Base-by-base conservation (phyloP, 176 grass and related monocot genomes). In the Thinopyrum elongatum region DNA sequence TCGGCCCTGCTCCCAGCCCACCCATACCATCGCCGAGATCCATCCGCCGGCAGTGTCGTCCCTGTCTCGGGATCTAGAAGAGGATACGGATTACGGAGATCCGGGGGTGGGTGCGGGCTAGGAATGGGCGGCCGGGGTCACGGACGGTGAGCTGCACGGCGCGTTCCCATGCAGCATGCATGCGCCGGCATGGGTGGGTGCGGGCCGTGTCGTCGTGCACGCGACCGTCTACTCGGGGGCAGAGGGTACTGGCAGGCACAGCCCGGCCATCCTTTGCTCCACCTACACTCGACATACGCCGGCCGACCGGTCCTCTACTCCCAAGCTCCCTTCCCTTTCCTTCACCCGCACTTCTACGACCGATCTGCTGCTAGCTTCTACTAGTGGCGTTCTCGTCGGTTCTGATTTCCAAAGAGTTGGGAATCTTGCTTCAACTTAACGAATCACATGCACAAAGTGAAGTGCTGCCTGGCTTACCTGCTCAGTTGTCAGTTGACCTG, bases 251-350 rank as follows among this genome's bases (percentile, higher is more conserved):
- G 14, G 33, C 31, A n/a, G 31, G 29, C 73, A 28, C 53, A 19
- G 51, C 41, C 1, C 41, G 12, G 69, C 41, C 85, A 82, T 76
- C 29, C 85, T 75, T 57, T 57, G 59, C 85, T 74, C 29, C 68
- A 49, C 55, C 25, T 3, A 65, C 61, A 4, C 31, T 85, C 46
- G 14, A 28, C 61, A 30, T 61, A 17, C 30, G 19, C 51, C 17
- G 49, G 49, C 49, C 49, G 16, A 6, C 51, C 15, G 44, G 44
- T 13, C 46, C 17, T 23, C 21, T 3, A 17, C 23, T 19, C 30
- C 29, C 21, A 36, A 13, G 46, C 6, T 19, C 16, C 34, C 28
- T 35, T 39, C 16, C 65, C 65, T 2, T 1, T 29, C 60, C 65
- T 85, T 66, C 7, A n/a, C 17, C 3, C 58, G 10, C 44, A 15